Evolutionary conservation across 108 stramenopile genomes (phyloP), one percentile per base, ranked within the genome.

Genomic region (Nitzschia putrida): DNA sequence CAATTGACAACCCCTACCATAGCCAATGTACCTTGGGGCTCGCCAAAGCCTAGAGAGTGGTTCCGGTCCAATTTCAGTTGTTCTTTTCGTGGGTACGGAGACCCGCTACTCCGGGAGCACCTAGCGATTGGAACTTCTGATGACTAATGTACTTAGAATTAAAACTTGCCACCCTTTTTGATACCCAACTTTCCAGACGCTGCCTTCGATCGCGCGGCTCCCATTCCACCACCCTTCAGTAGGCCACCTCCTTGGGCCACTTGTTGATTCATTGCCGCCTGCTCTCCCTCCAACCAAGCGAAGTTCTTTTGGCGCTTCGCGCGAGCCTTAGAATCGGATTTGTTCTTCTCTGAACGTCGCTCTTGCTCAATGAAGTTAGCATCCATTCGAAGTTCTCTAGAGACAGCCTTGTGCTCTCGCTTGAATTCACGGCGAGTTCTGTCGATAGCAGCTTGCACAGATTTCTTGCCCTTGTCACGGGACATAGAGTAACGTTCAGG

Each of bases 321-420:
- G 20, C 83, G 74, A 1, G 84, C 91, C 72, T 80, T 79, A 21
- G 61, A 61, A 68, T 86, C 87, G 49, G 58, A 67, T 66, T 74
- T 73, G 23, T 79, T 64, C 72, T 89, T 80, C 29, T 92, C 92
- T 58, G 76, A 68, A 34, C 92, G 82, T 57, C 94, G 85, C 73
- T 93, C 91, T 13, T 64, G 75, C 55, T 94, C 96, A 37, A 95
- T 75, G 53, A 95, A 91, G 21, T 83, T 80, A 57, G 77, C 88
- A 76, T 96, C 96, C 53, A 93, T 65, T 38, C 92, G 90, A 42
- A 96, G 80, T 71, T 96, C 96, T 16, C 96, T 83, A 71, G 92
- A 83, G 20, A 95, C 90, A 9, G 96, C 96, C 80, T 97, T 97
- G 66, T 96, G 91, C 74, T 97, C 96, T 20, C 96, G 95, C 72